Percentiles rank a stretch among this genome's conserved stretches.
phyloP scores from a whole-genome alignment of 345 rosid species.

The Odontarrhena argentea region DNA sequence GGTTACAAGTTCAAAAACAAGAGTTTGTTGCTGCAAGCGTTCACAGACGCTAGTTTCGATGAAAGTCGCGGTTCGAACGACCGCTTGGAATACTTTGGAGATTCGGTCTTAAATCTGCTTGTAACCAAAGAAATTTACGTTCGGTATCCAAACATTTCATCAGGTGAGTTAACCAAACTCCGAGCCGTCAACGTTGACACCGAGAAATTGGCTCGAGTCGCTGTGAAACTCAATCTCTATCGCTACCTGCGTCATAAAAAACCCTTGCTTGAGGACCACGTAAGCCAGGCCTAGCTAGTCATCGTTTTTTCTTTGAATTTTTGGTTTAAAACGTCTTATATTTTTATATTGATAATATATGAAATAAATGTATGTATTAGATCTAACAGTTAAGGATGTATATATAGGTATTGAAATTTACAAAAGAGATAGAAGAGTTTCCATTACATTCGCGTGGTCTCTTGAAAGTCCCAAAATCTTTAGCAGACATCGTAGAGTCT shows the following conservation, averaged over 20 bases:
- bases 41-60: no score
- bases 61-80: no score
- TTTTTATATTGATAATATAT: no score
- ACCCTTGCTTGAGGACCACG: conserved; percentile 61
- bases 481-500: conserved; percentile 68
- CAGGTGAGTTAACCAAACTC: no score
- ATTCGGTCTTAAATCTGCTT: conserved; percentile 48
- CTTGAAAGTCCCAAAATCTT: conserved; percentile 53
- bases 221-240: no score
- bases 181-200: no score
- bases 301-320: background rate
- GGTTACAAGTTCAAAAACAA: no score
- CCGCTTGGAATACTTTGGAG: conserved; percentile 50
- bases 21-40: no score
- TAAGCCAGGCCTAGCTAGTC: conserved; percentile 34
- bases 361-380: background rate
- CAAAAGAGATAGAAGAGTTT: conserved; percentile 43
- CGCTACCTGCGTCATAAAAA: conserved; percentile 52
- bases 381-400: background rate
- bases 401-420: conserved; percentile 59
- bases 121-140: conserved; percentile 40
- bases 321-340: background rate
- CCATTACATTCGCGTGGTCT: conserved; percentile 66
- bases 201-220: no score
- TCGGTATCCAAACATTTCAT: no score